Evolutionary conservation across 805 yeast genomes (phyloP).

Genomic region (Komagataella populi): DNA sequence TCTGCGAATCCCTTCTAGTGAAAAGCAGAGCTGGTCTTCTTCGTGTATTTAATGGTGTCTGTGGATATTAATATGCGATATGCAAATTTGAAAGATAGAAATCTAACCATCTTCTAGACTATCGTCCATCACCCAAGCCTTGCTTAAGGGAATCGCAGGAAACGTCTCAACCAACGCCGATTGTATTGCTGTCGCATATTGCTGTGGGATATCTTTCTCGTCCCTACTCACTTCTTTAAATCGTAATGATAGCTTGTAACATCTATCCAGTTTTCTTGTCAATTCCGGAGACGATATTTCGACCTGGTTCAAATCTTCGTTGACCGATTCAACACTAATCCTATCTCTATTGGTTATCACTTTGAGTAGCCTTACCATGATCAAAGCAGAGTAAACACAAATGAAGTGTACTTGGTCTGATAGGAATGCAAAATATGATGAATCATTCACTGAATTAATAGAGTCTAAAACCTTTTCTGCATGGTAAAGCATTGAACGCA

Average conservation of each 20-base stretch:
- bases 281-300: conserved; percentile 6
- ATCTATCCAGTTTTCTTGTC: conserved; percentile 5
- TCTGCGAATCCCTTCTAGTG: too few species aligned
- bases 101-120: neutral
- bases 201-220: conserved; percentile 6
- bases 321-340: conserved; percentile 3
- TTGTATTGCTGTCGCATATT: conserved; percentile 5
- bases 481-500: conserved; percentile 25
- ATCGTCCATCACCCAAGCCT: neutral
- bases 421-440: conserved; percentile 51
- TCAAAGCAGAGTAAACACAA: conserved; percentile 26
- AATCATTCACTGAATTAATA: conserved; percentile 21
- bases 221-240: conserved; percentile 6
- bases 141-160: neutral
- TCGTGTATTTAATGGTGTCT: neutral
- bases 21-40: too few species aligned
- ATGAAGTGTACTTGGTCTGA: conserved; percentile 57
- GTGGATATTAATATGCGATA: too few species aligned
- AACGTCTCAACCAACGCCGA: conserved; percentile 1
- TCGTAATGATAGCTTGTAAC: conserved; percentile 4
- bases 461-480: conserved; percentile 27
- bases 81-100: neutral
- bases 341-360: conserved; percentile 4
- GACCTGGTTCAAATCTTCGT: conserved; percentile 2
- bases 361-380: conserved; percentile 18